Percentiles rank a stretch among this genome's conserved stretches.
phyloP scores from a whole-genome alignment of 768 basidiomycete genomes.

The Clitopilus hobsonii region DNA sequence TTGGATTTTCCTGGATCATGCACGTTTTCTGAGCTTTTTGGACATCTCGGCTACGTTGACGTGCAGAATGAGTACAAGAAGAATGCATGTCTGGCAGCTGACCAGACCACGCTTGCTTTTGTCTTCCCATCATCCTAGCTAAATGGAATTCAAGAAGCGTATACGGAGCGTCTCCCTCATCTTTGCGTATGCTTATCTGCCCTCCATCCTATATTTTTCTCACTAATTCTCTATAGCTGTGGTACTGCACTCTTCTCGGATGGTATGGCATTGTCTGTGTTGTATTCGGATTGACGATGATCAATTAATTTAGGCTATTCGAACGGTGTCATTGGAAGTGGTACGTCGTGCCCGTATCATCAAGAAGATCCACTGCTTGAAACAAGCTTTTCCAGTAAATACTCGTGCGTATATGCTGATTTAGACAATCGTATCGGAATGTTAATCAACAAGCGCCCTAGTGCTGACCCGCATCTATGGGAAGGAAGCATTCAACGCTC shows the following conservation, averaged over 20 bases:
- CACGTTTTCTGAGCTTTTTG: too few species aligned
- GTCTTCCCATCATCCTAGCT: too few species aligned
- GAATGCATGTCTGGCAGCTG: too few species aligned
- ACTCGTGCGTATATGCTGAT: conserved; percentile 63
- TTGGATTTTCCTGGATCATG: too few species aligned
- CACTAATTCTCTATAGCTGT: conserved; percentile 43
- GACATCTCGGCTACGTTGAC: too few species aligned
- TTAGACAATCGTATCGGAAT: too few species aligned
- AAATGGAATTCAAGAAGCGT: conserved; percentile 15
- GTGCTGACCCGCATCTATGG: conserved; percentile 74
- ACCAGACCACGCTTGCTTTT: too few species aligned
- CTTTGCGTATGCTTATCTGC: conserved; percentile 61
- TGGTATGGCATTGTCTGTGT: conserved; percentile 35
- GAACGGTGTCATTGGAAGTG: conserved; percentile 73
- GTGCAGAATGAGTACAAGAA: too few species aligned
- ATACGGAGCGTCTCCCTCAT: conserved; percentile 69
- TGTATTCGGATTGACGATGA: neutral
- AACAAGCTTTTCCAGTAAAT: conserved; percentile 45
- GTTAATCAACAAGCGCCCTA: conserved; percentile 18
- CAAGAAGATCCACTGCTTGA: neutral
- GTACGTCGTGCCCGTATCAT: conserved; percentile 44
- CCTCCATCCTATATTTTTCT: neutral
- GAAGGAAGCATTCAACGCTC: conserved; percentile 36
- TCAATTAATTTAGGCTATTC: conserved; percentile 56
- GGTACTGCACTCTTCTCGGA: conserved; percentile 88